phyloP scores from a whole-genome alignment of 2,329 filamentous ascomycete species.

The Nothomitra cinnamomea region DNA sequence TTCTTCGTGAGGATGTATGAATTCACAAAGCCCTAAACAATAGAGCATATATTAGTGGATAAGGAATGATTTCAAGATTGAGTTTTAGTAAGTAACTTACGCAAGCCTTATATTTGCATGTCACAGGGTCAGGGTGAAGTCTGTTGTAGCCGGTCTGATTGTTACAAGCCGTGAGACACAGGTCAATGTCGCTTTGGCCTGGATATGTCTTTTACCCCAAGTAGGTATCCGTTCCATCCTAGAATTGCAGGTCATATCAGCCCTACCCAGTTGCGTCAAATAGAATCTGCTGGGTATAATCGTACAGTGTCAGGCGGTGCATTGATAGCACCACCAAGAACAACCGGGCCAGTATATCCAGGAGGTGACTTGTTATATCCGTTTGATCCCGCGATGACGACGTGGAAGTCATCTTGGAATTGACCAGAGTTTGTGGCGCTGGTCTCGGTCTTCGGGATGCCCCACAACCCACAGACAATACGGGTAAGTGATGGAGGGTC shows the following conservation, averaged over 20 bases:
- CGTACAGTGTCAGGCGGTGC: conserved; percentile 14
- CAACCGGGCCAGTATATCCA: conserved; percentile 16
- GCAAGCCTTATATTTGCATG: not conserved
- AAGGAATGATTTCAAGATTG: not conserved
- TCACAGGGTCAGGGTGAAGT: not conserved
- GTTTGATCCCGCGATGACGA: conserved; percentile 27
- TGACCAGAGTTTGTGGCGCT: conserved; percentile 21
- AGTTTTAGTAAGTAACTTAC: not conserved
- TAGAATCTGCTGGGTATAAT: not conserved
- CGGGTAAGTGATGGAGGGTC: conserved; percentile 20
- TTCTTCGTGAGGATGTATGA: conserved; percentile 24
- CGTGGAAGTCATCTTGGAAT: conserved; percentile 19
- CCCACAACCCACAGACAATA: conserved; percentile 22
- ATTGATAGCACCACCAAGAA: conserved; percentile 20
- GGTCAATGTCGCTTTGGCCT: conserved; percentile 17
- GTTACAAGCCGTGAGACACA: conserved; percentile 17
- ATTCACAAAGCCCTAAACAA: conserved; percentile 19
- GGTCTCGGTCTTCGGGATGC: conserved; percentile 14
- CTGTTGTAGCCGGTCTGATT: conserved; percentile 10
- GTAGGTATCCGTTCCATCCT: conserved; percentile 14
- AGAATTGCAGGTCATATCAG: not conserved
- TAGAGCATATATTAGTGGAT: not conserved
- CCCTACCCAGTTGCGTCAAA: not conserved
- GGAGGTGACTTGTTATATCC: conserved; percentile 18
- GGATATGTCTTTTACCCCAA: conserved; percentile 16